phyloP scores from a whole-genome alignment of 495 filamentous ascomycete genomes.

The Parachaetomium inaequale region DNA sequence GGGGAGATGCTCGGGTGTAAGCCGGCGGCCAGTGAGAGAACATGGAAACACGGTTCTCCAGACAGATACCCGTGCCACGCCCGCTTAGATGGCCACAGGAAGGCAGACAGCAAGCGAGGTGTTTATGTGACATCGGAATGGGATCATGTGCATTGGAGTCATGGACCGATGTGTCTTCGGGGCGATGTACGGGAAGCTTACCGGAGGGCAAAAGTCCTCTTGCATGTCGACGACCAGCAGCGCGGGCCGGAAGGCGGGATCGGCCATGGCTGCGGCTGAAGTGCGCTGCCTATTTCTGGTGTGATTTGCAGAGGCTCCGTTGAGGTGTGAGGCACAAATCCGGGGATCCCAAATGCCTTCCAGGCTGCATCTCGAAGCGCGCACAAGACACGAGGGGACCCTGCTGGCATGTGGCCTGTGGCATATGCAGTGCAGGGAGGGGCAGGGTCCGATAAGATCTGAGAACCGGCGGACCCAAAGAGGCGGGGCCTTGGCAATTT shows the following conservation, averaged over 20 bases:
- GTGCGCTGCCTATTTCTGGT: background rate
- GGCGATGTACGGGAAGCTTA: constrained; percentile 37
- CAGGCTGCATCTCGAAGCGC: background rate
- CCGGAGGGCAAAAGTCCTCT: constrained; percentile 94
- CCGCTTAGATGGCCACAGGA: background rate
- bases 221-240: constrained; percentile 82
- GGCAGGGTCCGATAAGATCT: constrained; percentile 17
- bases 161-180: no score
- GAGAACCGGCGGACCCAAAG: background rate
- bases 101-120: background rate
- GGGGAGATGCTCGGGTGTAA: background rate
- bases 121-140: background rate
- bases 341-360: background rate
- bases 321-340: background rate
- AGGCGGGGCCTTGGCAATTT: background rate
- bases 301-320: background rate
- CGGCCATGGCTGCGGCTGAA: constrained; percentile 10
- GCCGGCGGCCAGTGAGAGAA: background rate
- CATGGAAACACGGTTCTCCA: background rate
- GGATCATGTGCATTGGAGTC: background rate
- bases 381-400: background rate
- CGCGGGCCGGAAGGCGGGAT: constrained; percentile 37
- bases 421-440: constrained; percentile 7
- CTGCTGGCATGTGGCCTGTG: background rate
- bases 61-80: background rate